phyloP scores from a whole-genome alignment of 768 basidiomycete species.

The Chalciporus sphaerocephalus region DNA sequence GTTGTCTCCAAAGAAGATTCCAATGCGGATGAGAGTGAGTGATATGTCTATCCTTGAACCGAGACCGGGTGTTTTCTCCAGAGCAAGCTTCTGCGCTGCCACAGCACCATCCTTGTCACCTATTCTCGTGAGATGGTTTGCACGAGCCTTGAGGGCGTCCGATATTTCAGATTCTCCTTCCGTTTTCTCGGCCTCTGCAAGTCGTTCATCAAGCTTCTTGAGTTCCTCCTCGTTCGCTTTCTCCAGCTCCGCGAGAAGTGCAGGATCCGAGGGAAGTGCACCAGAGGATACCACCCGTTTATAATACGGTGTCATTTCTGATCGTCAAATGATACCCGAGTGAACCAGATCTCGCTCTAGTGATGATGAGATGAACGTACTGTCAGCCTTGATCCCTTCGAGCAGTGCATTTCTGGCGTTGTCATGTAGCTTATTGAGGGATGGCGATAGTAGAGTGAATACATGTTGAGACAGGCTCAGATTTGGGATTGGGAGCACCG shows the following conservation, averaged over 20 bases:
- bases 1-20: conserved; percentile 84
- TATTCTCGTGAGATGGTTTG: conserved; percentile 82
- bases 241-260: conserved; percentile 24
- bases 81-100: conserved; percentile 74
- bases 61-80: conserved; percentile 89
- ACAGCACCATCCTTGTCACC: conserved; percentile 86
- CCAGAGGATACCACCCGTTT: conserved; percentile 49
- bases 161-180: conserved; percentile 93
- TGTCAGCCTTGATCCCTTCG: conserved; percentile 73
- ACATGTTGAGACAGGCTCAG: conserved; percentile 74
- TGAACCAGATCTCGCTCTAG: not conserved
- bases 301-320: conserved; percentile 90
- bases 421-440: conserved; percentile 60
- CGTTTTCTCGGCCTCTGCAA: conserved; percentile 83
- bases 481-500: conserved; percentile 83
- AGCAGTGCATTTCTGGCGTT: conserved; percentile 62
- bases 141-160: conserved; percentile 79
- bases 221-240: conserved; percentile 70
- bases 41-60: conserved; percentile 93
- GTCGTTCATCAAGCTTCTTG: conserved; percentile 65
- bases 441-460: conserved; percentile 64
- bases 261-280: conserved; percentile 40
- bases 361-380: conserved; percentile 41
- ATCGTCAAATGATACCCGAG: conserved; percentile 1
- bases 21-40: conserved; percentile 82